phyloP scores from a whole-genome alignment of 1,284 basidiomycete species.

The Xerocomus amazonicus region DNA sequence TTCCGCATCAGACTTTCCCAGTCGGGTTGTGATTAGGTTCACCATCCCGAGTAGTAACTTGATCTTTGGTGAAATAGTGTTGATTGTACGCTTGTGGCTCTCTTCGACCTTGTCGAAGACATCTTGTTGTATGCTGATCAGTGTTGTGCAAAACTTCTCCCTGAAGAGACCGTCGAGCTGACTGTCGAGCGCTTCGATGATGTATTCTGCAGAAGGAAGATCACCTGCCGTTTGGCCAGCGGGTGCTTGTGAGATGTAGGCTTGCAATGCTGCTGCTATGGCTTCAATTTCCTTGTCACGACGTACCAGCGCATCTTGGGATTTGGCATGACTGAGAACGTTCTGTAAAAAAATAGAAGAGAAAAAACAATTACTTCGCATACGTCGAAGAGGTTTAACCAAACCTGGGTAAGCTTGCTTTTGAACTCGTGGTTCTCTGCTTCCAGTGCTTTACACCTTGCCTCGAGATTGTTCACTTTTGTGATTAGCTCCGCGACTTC shows the following conservation, averaged over 20 bases:
- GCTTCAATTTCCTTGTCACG: slow-evolving; percentile 35
- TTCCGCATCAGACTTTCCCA: slow-evolving; percentile 28
- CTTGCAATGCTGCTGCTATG: slow-evolving; percentile 40
- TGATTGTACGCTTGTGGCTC: slow-evolving; percentile 37
- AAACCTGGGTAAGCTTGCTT: slow-evolving; percentile 29
- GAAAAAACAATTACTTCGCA: neutral
- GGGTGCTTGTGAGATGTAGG: slow-evolving; percentile 35
- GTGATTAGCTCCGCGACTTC: slow-evolving; percentile 38
- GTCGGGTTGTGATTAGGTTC: slow-evolving; percentile 26
- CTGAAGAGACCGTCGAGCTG: slow-evolving; percentile 39
- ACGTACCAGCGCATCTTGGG: slow-evolving; percentile 14
- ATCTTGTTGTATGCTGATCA: slow-evolving; percentile 36
- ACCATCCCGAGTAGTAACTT: slow-evolving; percentile 28
- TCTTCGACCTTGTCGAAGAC: slow-evolving; percentile 38
- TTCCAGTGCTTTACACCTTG: slow-evolving; percentile 29
- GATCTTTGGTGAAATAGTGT: slow-evolving; percentile 40
- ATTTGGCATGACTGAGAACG: slow-evolving; percentile 9
- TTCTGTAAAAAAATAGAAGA: slow-evolving; percentile 13
- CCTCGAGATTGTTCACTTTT: slow-evolving; percentile 28
- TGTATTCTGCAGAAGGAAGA: slow-evolving; percentile 39
- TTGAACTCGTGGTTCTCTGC: slow-evolving; percentile 33
- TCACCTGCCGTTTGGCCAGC: slow-evolving; percentile 22
- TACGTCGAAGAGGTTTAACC: slow-evolving; percentile 9
- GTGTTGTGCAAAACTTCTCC: slow-evolving; percentile 36
- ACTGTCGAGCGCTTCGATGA: slow-evolving; percentile 41